phyloP scores from a whole-genome alignment of 345 rosid genomes.

The Acer campestre region DNA sequence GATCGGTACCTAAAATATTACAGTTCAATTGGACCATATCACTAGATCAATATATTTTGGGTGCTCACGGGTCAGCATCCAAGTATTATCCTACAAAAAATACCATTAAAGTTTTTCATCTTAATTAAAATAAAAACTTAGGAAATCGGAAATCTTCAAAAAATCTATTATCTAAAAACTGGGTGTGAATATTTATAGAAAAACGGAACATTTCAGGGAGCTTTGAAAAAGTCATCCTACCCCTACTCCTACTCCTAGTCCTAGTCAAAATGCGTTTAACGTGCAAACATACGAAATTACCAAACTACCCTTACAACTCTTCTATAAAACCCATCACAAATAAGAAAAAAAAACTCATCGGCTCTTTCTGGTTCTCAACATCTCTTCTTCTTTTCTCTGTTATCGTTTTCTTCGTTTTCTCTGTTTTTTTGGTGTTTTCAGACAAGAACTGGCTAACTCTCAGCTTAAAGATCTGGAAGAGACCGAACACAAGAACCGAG shows the following conservation, averaged over 20 bases:
- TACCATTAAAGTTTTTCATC: too few species aligned
- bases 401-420: background rate
- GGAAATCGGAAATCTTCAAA: too few species aligned
- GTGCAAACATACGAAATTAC: background rate
- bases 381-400: background rate
- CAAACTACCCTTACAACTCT: background rate
- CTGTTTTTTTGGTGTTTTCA: background rate
- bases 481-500: conserved; percentile 54
- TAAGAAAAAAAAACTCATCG: background rate
- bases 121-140: too few species aligned
- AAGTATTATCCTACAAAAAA: too few species aligned
- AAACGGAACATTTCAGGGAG: background rate
- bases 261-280: background rate
- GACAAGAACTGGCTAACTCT: conserved; percentile 76
- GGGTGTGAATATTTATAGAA: too few species aligned
- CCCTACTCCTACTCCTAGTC: too few species aligned
- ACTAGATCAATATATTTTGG: too few species aligned
- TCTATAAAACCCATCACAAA: conserved; percentile 22
- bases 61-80: too few species aligned
- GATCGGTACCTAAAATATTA: too few species aligned
- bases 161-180: too few species aligned
- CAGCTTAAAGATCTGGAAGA: conserved; percentile 59
- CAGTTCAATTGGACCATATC: too few species aligned
- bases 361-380: conserved; percentile 16
- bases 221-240: background rate